These are phyloP conservation scores for Diaporthe caulivora DNA, from an alignment of 2,329 filamentous ascomycete genomes.

Conservation along the genomic window DNA sequence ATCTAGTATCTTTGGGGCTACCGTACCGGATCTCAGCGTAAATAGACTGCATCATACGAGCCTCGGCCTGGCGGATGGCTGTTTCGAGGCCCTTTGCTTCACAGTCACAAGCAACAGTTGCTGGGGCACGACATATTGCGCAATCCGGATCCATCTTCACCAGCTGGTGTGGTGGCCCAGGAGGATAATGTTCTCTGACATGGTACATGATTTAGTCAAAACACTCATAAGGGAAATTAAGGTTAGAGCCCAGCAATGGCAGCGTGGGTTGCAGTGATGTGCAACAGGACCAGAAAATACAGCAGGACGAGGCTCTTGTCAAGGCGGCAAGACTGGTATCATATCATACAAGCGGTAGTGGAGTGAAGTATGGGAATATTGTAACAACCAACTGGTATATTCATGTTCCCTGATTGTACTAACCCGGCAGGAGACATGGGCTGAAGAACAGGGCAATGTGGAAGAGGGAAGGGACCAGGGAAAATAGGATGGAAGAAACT, in stretches of 20 bases:
- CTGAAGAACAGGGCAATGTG: constrained; percentile 41
- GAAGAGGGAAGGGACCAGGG: constrained; percentile 41
- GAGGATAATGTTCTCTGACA: constrained; percentile 38
- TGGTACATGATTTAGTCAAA: constrained; percentile 41
- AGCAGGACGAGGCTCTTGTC: constrained; percentile 40
- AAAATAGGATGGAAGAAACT: background rate
- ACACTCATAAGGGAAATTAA: constrained; percentile 47
- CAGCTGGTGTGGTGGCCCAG: constrained; percentile 60
- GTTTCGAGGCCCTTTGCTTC: constrained; percentile 74
- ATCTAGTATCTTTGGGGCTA: background rate
- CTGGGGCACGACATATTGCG: constrained; percentile 74
- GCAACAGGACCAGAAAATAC: constrained; percentile 4
- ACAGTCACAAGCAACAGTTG: constrained; percentile 71
- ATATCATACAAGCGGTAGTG: constrained; percentile 46
- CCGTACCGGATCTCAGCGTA: constrained; percentile 74
- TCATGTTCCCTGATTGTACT: constrained; percentile 49
- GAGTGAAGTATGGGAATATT: constrained; percentile 40
- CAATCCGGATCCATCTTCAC: constrained; percentile 78
- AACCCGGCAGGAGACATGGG: constrained; percentile 39
- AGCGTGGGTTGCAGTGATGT: constrained; percentile 1
- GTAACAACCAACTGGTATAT: constrained; percentile 50
- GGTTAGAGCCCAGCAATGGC: constrained; percentile 45
- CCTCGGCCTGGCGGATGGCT: constrained; percentile 73
- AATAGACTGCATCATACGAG: constrained; percentile 72
- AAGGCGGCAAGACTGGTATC: constrained; percentile 41